Conservation (phyloP, 805 yeast species). For the Kazachstania taianensis region DNA sequence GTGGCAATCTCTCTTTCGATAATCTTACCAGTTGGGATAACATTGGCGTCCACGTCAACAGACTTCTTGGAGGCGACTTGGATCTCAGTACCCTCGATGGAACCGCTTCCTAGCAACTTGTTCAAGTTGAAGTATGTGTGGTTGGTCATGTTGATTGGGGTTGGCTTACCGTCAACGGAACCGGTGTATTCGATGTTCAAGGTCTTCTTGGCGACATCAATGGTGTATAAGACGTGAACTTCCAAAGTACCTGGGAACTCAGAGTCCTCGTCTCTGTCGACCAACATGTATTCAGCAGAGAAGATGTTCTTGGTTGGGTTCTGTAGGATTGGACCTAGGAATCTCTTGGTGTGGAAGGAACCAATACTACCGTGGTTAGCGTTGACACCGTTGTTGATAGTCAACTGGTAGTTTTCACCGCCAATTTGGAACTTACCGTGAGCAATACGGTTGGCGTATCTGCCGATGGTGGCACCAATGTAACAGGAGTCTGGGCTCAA, state of each 20-base stretch:
- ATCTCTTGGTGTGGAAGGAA: conserved; percentile 42
- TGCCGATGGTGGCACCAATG: conserved; percentile 57
- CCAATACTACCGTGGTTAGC: conserved; percentile 45
- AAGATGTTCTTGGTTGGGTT: conserved; percentile 25
- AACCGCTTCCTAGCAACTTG: conserved; percentile 20
- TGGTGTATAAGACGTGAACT: conserved; percentile 37
- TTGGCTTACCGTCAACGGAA: conserved; percentile 28
- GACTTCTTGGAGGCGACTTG: conserved; percentile 31
- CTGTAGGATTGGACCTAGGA: conserved; percentile 43
- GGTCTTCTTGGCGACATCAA: conserved; percentile 28
- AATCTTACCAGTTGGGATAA: conserved; percentile 40
- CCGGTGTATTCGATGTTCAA: conserved; percentile 40
- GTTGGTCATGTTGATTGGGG: conserved; percentile 50
- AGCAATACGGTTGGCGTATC: conserved; percentile 51
- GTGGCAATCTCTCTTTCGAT: conserved; percentile 20
- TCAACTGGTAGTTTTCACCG: conserved; percentile 34
- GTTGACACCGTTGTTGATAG: conserved; percentile 34
- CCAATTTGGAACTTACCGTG: conserved; percentile 35
- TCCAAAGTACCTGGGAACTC: conserved; percentile 55
- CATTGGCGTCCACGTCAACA: conserved; percentile 34
- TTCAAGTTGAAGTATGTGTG: conserved; percentile 52
- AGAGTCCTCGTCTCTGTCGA: conserved; percentile 39
- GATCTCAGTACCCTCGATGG: conserved; percentile 33
- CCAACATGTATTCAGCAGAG: conserved; percentile 31
- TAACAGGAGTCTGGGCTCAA: conserved; percentile 34